phyloP scores from a whole-genome alignment of 176 grass and related monocot genomes.

The Bonia amplexicaulis region DNA sequence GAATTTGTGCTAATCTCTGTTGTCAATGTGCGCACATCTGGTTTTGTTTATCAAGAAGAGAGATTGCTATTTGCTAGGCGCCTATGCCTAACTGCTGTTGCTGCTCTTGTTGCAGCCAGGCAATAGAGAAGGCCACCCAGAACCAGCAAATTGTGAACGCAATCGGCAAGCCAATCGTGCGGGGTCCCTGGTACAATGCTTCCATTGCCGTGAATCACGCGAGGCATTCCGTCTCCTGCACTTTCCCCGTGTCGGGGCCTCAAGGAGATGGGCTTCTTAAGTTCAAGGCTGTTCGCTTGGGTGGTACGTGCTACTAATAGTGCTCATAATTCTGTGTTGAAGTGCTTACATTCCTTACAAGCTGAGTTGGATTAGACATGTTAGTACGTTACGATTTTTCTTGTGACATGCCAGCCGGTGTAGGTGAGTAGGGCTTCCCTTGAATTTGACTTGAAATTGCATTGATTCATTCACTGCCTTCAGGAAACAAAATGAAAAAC shows the following conservation, averaged over 20 bases:
- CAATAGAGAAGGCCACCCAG: conserved; percentile 65
- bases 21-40: background rate
- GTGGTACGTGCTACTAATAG: conserved; percentile 33
- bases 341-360: background rate
- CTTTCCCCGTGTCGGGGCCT: conserved; percentile 54
- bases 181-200: conserved; percentile 71
- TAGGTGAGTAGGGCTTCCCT: background rate
- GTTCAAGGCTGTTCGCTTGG: conserved; percentile 64
- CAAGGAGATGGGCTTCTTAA: conserved; percentile 68
- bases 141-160: conserved; percentile 57
- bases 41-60: background rate
- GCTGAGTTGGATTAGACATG: background rate
- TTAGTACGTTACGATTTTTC: background rate
- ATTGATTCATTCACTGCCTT: background rate
- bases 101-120: conserved; percentile 50
- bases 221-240: conserved; percentile 59
- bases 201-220: conserved; percentile 48
- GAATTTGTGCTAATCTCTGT: background rate
- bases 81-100: background rate
- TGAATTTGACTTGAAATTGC: background rate
- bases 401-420: background rate
- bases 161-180: conserved; percentile 53
- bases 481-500: background rate
- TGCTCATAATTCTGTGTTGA: background rate
- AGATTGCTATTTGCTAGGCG: background rate